Conservation (phyloP, 345 rosid species). For the Dipteronia dyeriana region DNA sequence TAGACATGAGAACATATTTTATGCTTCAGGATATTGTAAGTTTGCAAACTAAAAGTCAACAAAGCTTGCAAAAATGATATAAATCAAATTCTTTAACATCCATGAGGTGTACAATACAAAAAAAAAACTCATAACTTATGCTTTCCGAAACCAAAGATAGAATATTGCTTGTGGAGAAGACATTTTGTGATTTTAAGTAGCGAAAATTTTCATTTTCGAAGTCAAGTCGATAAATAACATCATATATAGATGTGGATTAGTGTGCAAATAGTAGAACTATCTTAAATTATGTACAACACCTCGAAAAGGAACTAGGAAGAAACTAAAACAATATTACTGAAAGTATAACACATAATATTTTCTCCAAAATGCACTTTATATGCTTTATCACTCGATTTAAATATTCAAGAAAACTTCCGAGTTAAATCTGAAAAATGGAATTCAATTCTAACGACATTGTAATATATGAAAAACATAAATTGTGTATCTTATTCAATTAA, state of each 20-base stretch:
- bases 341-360: too few relatives aligned
- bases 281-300: too few relatives aligned
- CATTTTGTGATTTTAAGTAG: not conserved
- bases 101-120: not conserved
- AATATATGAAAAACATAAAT: too few relatives aligned
- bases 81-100: not conserved
- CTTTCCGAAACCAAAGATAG: not conserved
- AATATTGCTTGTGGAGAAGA: not conserved
- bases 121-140: not conserved
- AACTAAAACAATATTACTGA: too few relatives aligned
- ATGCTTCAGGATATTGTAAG: not conserved
- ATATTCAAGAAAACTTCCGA: too few relatives aligned
- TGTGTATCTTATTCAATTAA: too few relatives aligned
- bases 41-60: not conserved
- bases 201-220: not conserved
- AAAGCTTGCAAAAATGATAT: not conserved
- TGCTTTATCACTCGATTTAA: too few relatives aligned
- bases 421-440: too few relatives aligned
- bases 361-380: too few relatives aligned
- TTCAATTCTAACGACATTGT: too few relatives aligned
- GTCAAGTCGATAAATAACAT: not conserved
- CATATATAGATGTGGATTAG: not conserved
- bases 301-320: too few relatives aligned
- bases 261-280: too few relatives aligned
- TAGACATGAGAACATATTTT: constrained; percentile 6